A percentile compares a stretch with the other conserved stretches of the same genome.
Conservation (phyloP, 495 filamentous ascomycete species). For the Trichoderma erinaceum region DNA sequence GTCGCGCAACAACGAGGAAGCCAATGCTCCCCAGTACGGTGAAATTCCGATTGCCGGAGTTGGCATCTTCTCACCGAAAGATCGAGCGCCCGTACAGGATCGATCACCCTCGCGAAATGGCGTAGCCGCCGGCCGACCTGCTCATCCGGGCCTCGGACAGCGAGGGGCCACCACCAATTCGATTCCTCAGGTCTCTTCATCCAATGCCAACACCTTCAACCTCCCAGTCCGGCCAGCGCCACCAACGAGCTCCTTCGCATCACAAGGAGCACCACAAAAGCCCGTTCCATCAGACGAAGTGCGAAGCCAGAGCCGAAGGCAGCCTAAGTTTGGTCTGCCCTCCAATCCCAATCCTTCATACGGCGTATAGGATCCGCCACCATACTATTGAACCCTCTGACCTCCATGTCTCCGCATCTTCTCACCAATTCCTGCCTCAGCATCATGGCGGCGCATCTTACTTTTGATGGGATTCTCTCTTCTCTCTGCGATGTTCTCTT, state of each 20-base stretch:
- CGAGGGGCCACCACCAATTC: conserved; percentile 41
- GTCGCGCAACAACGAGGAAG: conserved; percentile 26
- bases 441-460: neutral
- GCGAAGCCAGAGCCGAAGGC: conserved; percentile 32
- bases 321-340: conserved; percentile 38
- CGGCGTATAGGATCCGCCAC: conserved; percentile 19
- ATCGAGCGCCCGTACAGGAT: conserved; percentile 32
- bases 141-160: conserved; percentile 47
- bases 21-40: conserved; percentile 56
- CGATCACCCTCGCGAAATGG: conserved; percentile 42
- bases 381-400: conserved; percentile 17
- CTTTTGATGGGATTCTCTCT: neutral
- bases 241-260: conserved; percentile 34
- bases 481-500: neutral
- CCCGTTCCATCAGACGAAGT: conserved; percentile 33
- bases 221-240: conserved; percentile 45
- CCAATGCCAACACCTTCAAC: conserved; percentile 35
- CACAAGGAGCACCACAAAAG: conserved; percentile 40
- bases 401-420: neutral
- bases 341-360: conserved; percentile 32
- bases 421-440: neutral
- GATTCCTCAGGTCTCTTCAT: conserved; percentile 22
- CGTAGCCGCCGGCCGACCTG: conserved; percentile 36
- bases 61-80: conserved; percentile 35
- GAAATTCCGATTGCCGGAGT: conserved; percentile 59